phyloP scores from a whole-genome alignment of 2,329 filamentous ascomycete genomes.

The Immersiporthe knoxdaviesiana region DNA sequence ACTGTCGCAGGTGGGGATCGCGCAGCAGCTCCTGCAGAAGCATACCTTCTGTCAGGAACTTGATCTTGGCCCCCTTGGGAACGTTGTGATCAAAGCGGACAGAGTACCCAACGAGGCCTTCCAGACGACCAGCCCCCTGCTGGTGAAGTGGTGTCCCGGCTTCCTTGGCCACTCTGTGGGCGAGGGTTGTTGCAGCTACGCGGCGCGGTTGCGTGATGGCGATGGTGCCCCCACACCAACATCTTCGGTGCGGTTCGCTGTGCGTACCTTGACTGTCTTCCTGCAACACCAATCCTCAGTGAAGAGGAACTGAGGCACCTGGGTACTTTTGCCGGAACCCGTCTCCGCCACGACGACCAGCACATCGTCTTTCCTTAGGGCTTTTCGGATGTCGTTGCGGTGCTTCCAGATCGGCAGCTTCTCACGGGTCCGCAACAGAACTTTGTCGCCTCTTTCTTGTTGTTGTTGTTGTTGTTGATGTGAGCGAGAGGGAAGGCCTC shows the following conservation, averaged over 20 bases:
- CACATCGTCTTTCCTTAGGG: conserved; percentile 70
- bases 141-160: conserved; percentile 57
- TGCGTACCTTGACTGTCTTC: conserved; percentile 54
- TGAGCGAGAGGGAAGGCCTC: background rate
- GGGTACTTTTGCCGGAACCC: conserved; percentile 94
- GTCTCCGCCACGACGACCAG: conserved; percentile 91
- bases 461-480: background rate
- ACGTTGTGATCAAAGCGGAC: conserved; percentile 91
- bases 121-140: conserved; percentile 33
- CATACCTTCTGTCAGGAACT: conserved; percentile 96
- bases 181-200: conserved; percentile 90
- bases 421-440: conserved; percentile 54
- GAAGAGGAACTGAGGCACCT: conserved; percentile 88
- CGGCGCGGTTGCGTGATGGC: conserved; percentile 93
- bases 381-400: conserved; percentile 67
- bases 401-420: conserved; percentile 81
- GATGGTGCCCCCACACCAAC: conserved; percentile 75
- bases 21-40: conserved; percentile 89
- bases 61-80: conserved; percentile 81
- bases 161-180: conserved; percentile 84
- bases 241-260: conserved; percentile 42
- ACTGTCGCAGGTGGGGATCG: conserved; percentile 80
- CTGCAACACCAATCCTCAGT: conserved; percentile 77
- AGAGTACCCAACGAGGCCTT: conserved; percentile 81
- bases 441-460: conserved; percentile 21